Evolutionary conservation across 176 grass and related monocot species (phyloP).

Genomic region (Tillandsia fasciculata): DNA sequence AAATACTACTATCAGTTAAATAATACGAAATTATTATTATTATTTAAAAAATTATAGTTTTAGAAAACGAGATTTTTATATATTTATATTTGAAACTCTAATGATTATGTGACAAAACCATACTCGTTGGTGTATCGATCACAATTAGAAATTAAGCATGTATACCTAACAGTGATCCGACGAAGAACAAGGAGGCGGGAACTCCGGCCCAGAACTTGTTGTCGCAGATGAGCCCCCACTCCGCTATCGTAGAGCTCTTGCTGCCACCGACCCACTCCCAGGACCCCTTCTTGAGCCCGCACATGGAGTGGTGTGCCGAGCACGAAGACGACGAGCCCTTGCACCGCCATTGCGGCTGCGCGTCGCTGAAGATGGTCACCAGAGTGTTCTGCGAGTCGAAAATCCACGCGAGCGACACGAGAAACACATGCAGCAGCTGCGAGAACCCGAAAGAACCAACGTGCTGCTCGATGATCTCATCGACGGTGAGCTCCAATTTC

Average conservation of each 20-base stretch:
- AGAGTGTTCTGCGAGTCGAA: conserved; percentile 40
- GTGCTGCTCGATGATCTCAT: conserved; percentile 36
- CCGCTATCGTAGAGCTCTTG: conserved; percentile 38
- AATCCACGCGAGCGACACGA: conserved; percentile 44
- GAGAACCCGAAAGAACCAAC: conserved; percentile 35
- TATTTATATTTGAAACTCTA: too few relatives aligned
- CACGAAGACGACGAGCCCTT: background rate
- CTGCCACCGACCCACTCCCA: conserved; percentile 45
- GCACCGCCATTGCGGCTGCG: conserved; percentile 34
- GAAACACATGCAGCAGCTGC: conserved; percentile 35
- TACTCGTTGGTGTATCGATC: too few relatives aligned
- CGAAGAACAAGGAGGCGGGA: conserved; percentile 44
- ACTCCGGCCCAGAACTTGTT: conserved; percentile 35
- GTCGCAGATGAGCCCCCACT: conserved; percentile 47
- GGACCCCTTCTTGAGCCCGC: conserved; percentile 21
- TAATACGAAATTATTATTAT: too few relatives aligned
- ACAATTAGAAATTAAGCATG: too few relatives aligned
- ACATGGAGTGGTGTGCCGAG: conserved; percentile 6
- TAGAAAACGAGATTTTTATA: too few relatives aligned
- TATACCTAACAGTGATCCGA: conserved; percentile 37
- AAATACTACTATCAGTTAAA: too few relatives aligned
- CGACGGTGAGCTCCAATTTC: conserved; percentile 28
- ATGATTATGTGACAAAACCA: too few relatives aligned
- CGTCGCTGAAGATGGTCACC: conserved; percentile 39
- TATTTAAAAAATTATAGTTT: too few relatives aligned